Base-by-base conservation (phyloP, 2,329 filamentous ascomycete genomes). In the Blastomyces parvus region DNA sequence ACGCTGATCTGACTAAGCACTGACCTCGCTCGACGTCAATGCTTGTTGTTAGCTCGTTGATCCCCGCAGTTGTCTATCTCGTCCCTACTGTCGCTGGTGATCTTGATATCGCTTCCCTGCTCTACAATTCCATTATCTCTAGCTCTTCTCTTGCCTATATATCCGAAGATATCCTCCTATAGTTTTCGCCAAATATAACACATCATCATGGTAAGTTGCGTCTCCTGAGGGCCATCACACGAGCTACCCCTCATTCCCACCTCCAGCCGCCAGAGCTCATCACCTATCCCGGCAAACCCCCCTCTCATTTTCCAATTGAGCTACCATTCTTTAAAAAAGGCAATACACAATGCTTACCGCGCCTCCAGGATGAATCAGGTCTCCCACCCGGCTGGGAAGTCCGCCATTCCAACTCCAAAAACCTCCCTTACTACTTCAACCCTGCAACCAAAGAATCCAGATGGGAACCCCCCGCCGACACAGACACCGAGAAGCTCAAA, bases 341-440 rank as follows among this genome's bases (percentile, higher is more conserved):
- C 40, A 44, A 17, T 19, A 17, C 14, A 52, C 22, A 9, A 14
- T 19, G 8, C 19, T 36, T 19, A 13, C n/a, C 25, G 11, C 40
- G 4, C 19, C n/a, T 46, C 36, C 69, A 88, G 86, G 79, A 84
- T 73, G 88, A 91, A 63, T 87, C 88, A 69, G 93, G 93, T 75
- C 86, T 97, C 67, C 92, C 92, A 66, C 77, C 86, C 59, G 86
- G 87, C 76, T 97, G 93, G 92, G 94, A 97, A 80, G 91, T 99
- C 74, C 91, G 94, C 76, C 91, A 95, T 80, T 96, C 91, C 77
- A 96, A 97, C 82, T 96, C 91, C 78, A 97, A 97, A 82, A 96
- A 96, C 79, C 88, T 97, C 44, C 94, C 94, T 46, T 99, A 99
- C 83, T 99, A 97, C 82, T 97, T 97, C 88, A 95, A 97, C 79